Evolutionary conservation across 192 early-diverging fungal genomes (phyloP), one percentile per base, ranked within the genome.

Genomic region (Backusella circina): DNA sequence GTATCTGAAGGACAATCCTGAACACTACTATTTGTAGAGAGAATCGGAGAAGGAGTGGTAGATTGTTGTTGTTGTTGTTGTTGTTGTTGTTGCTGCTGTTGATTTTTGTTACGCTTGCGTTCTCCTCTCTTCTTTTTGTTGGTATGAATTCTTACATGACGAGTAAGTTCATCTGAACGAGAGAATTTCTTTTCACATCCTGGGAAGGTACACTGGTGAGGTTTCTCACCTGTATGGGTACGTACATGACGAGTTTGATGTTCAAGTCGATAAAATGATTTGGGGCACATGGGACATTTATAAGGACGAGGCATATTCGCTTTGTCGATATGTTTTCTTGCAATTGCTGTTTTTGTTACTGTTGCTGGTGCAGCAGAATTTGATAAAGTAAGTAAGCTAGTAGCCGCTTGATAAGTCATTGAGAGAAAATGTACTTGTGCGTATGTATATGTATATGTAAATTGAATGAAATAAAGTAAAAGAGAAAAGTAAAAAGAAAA

Each of bases 181-280:
- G 91, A 91, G 76, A 96, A 96, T 35, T 88, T 88, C 82, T 93
- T 92, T 72, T 89, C 89, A 80, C 94, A 96, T 72, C 91, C 90
- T 31, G 89, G 85, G 71, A 90, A 90, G 35, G 87, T 88, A 81
- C 94, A 96, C 26, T 84, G 83, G 77, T 94, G 91, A 3, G 94
- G 94, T 65, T 91, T 90, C 82, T 96, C 94, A 61, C 94, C 94
- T 0, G 94, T 96, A 78, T 96, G 94, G 4, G 91, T 94, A 80
- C 92, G 89, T 61, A 92, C 89, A 73, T 96, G 94, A 37, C 92
- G 87, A 5, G 91, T 93, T 81, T 92, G 91, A 80, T 94, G 93
- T 81, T 93, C 93, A 12, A 92, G 84, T 37, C 93, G 90, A 66
- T 88, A 89, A 83, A 94, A 94, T 28, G 88, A 88, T 83, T 90